phyloP scores from a whole-genome alignment of 1,284 basidiomycete genomes.

The Heterobasidion annosum region DNA sequence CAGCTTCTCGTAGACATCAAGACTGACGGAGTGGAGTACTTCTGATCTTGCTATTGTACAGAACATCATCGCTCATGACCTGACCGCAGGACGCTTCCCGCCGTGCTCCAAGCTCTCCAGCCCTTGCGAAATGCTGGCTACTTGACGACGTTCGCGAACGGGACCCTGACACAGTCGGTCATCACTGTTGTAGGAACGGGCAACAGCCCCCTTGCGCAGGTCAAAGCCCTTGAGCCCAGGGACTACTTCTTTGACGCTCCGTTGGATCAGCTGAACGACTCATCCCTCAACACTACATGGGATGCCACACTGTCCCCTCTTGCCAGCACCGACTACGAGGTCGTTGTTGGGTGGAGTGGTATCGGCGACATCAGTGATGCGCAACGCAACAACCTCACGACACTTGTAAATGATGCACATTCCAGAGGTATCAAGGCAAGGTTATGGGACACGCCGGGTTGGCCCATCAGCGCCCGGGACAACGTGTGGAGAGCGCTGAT shows the following conservation, averaged over 20 bases:
- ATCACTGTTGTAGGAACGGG: conserved; percentile 45
- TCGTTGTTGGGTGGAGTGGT: conserved; percentile 38
- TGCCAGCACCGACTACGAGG: conserved; percentile 41
- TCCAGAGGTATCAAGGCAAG: conserved; percentile 34
- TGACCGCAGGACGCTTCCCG: conserved; percentile 32
- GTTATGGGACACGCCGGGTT: conserved; percentile 46
- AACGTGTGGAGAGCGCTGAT: conserved; percentile 34
- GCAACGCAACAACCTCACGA: conserved; percentile 25
- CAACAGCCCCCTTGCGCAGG: conserved; percentile 22
- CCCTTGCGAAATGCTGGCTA: conserved; percentile 36
- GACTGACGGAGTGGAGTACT: conserved; percentile 35
- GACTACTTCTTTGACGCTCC: conserved; percentile 50
- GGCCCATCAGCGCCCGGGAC: conserved; percentile 35
- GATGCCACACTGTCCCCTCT: conserved; percentile 34
- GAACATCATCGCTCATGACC: not conserved
- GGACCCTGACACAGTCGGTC: conserved; percentile 25
- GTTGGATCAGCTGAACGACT: conserved; percentile 28
- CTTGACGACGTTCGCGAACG: conserved; percentile 38
- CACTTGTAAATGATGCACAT: conserved; percentile 36
- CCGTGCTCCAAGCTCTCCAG: conserved; percentile 34
- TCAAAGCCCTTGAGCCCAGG: conserved; percentile 34
- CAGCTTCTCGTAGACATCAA: conserved; percentile 46
- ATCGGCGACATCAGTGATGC: conserved; percentile 31
- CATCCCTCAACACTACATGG: conserved; percentile 19
- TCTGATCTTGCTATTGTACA: conserved; percentile 7